Percentiles rank a stretch among this genome's conserved stretches.
Conservation (phyloP, 306 rosid species). For the Mimosa pudica region DNA sequence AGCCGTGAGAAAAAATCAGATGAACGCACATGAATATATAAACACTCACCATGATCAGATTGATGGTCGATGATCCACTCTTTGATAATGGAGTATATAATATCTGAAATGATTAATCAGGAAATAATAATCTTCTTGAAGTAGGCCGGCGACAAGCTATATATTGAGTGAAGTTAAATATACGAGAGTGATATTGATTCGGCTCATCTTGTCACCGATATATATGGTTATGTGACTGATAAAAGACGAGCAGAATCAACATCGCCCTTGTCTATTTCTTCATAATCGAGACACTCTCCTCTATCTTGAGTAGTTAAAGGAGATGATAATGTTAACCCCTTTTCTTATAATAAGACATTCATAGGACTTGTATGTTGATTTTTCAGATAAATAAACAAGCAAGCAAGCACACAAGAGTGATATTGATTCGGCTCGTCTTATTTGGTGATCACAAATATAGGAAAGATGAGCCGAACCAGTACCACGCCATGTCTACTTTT, state of each 20-base stretch:
- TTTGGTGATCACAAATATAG: not conserved
- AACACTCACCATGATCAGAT: not conserved
- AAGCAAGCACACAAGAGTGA: conserved; percentile 72
- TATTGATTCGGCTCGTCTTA: conserved; percentile 72
- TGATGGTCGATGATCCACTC: not conserved
- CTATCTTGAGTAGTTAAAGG: not conserved
- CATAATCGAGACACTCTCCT: conserved; percentile 32
- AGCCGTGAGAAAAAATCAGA: not conserved
- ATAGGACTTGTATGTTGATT: not conserved
- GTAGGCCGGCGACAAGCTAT: not conserved
- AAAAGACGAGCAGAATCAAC: conserved; percentile 52
- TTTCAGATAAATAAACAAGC: conserved; percentile 18
- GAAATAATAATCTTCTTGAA: no score
- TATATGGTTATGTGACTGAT: not conserved
- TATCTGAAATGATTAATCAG: not conserved
- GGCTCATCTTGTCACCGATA: conserved; percentile 34
- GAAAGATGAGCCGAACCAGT: conserved; percentile 59
- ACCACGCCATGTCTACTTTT: conserved; percentile 68
- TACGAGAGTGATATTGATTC: conserved; percentile 48
- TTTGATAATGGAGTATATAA: not conserved
- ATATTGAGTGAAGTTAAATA: conserved; percentile 31
- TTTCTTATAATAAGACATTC: not conserved
- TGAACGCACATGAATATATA: not conserved
- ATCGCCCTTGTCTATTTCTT: conserved; percentile 57
- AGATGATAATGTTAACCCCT: not conserved